Evolutionary conservation across 2,329 filamentous ascomycete genomes (phyloP), one percentile per base, ranked within the genome.

Genomic region (Blumeria hordei): DNA sequence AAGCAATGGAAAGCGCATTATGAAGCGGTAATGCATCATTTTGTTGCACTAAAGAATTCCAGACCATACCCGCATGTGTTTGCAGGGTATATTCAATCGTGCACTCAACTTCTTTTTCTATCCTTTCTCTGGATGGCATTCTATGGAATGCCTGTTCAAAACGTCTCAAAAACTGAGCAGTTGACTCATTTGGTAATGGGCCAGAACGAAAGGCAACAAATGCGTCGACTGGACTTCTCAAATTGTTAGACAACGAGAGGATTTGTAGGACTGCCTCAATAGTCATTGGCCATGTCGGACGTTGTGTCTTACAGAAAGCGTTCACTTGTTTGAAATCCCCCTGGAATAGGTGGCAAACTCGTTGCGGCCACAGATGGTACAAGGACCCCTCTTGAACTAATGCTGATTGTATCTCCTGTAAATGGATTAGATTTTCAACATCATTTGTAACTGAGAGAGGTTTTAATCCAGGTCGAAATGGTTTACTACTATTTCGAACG

Each of bases 101-200:
- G 41, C 9, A 53, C n/a, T 53, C 50, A 3, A 53, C 50, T 53
- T 53, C 49, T 14, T 34, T 16, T 11, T 52, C 49, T 21, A 21
- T 18, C 12, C 49, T 32, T 18, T 52, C 32, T 36, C 49, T 16
- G 3, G 49, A 9, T 10, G 49, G 49, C 32, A 52, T 52, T 52
- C 34, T 52, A 37, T 18, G 49, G 21, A 52, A 52, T 37, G 16
- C 49, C 7, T 52, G 49, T 52, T 52, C 49, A 52, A 52, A 53
- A 28, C 34, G 51, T 37, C 18, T 28, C 11, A 28, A 36, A 34
- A 53, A 53, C 18, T 39, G n/a, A n/a, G n/a, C n/a, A n/a, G n/a
- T n/a, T n/a, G n/a, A n/a, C n/a, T n/a, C n/a, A n/a, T n/a, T n/a
- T n/a, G n/a, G n/a, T n/a, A n/a, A n/a, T n/a, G n/a, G n/a, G n/a